Evolutionary conservation across 345 rosid species (phyloP), one percentile per base, ranked within the genome.

Genomic region (Barbarea vulgaris): DNA sequence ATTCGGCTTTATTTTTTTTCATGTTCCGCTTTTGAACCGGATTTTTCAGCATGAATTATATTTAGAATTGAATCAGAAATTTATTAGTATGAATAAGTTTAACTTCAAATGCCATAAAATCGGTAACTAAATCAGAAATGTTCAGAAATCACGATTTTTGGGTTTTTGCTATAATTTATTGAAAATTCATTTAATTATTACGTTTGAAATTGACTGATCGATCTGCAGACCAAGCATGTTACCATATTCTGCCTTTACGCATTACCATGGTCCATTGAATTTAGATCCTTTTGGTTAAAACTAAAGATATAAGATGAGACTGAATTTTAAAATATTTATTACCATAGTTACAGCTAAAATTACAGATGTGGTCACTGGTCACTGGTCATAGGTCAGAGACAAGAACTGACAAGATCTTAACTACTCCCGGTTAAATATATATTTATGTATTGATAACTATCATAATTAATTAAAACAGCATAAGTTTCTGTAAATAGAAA

Each of bases 351-450:
- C 9, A 27, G 0, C 10, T 56, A 11, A 30, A 31, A 33, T n/a
- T 41, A 55, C 54, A 77, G 47, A 77, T 57, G 33, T 69, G 65
- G 57, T 53, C 74, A 31, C 56, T 52, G 55, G 52, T 66, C 55
- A 34, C 8, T 27, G 77, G 72, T 34, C 28, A 27, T 0, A 2
- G 28, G 4, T 57, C 70, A 70, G 72, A 55, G 54, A 70, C 76
- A 77, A 47, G 37, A 55, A 44, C 81, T 77, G 81, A 77, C 81
- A 77, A 48, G 68, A 77, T 77, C 81, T 65, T 71, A 70, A 70
- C 62, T 47, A 77, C 55, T 77, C 62, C 42, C 4, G 70, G 55
- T 57, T 71, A 10, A 63, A 77, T 70, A 36, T 44, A 48, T 18
- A 47, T 39, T 30, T 27, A 57, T 41, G 46, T 60, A 57, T 39